Conservation (phyloP, 1,284 basidiomycete genomes). For the Ganoderma lucidum region DNA sequence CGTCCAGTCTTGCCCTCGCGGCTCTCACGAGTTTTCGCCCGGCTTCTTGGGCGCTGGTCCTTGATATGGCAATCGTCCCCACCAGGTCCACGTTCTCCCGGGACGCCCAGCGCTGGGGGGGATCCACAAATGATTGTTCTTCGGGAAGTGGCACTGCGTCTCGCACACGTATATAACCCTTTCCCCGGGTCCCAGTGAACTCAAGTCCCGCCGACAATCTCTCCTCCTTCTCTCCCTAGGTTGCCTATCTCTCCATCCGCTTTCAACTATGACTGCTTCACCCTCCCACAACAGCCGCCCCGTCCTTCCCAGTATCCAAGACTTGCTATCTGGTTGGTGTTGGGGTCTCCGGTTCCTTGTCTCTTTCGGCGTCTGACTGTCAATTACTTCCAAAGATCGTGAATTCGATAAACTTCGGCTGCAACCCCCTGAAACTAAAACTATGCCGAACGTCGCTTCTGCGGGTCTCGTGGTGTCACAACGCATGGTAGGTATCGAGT, state of each 20-base stretch:
- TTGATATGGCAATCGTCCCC: conserved; percentile 9
- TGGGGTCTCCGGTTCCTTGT: not conserved
- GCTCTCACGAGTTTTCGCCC: conserved; percentile 8
- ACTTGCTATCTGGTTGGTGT: conserved; percentile 26
- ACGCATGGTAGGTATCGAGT: not conserved
- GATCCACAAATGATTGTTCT: conserved; percentile 29
- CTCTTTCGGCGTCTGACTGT: not conserved
- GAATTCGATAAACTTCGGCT: conserved; percentile 18
- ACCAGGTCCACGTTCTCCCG: not conserved
- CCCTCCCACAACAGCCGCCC: conserved; percentile 15
- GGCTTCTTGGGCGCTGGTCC: not conserved
- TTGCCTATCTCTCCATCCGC: conserved; percentile 1
- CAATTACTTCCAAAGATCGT: not conserved
- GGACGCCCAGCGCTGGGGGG: conserved; percentile 15
- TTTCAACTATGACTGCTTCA: conserved; percentile 12
- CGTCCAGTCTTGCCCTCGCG: not conserved
- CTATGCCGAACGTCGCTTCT: not conserved
- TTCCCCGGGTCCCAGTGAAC: conserved; percentile 16
- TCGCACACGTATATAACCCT: conserved; percentile 28
- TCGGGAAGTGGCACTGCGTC: conserved; percentile 28
- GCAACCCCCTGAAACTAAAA: not conserved
- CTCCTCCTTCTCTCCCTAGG: not conserved
- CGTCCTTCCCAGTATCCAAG: conserved; percentile 26
- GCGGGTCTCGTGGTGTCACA: not conserved
- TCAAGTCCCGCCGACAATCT: conserved; percentile 14